Evolutionary conservation across 352 stramenopile species (phyloP), one percentile per base, ranked within the genome.

Genomic region (Phytophthora macrochlamydospora): DNA sequence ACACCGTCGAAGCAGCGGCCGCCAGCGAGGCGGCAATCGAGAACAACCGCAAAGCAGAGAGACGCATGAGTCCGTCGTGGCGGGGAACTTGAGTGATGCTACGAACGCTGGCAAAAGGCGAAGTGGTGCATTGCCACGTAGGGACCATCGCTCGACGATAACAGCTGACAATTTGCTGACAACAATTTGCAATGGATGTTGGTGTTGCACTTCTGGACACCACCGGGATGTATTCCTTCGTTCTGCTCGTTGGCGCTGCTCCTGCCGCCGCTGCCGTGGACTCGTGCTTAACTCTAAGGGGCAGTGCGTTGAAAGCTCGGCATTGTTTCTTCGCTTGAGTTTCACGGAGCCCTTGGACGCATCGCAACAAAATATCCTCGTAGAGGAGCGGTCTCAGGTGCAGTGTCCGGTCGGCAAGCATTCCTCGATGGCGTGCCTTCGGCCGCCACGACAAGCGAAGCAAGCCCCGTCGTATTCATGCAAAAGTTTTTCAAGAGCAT

Each of bases 41-140:
- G 43, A 76, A 30, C 14, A 68, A 29, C n/a, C 40, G 32, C 24
- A 74, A 24, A 14, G 43, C 68, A 33, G 59, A 62, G 30, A 65
- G n/a, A 55, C 48, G 56, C 67, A 75, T 75, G 56, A 11, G 18
- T 35, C 18, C 18, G 30, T 29, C 5, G 32, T 6, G 11, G 11
- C 56, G 18, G 18, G 51, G 14, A 42, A 65, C 30, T 71, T 65
- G 49, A 51, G 33, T 51, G 71, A 71, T 75, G 56, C 33, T 38
- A 68, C 59, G 40, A 12, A 49, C 28, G 46, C 44, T 29, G n/a
- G 30, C 61, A 65, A 58, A 65, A 48, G 53, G 48, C 35, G 52
- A 24, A 42, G 42, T 43, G 53, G 35, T 40, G 18, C 35, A 56
- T 29, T 38, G 52, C 67, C 59, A 69, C 65, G 65, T 58, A 61